A percentile compares a stretch with the other conserved stretches of the same genome.
These are phyloP conservation scores for Sechiopsis laciniata DNA, from an alignment of 306 rosid species.

Conservation along the genomic window DNA sequence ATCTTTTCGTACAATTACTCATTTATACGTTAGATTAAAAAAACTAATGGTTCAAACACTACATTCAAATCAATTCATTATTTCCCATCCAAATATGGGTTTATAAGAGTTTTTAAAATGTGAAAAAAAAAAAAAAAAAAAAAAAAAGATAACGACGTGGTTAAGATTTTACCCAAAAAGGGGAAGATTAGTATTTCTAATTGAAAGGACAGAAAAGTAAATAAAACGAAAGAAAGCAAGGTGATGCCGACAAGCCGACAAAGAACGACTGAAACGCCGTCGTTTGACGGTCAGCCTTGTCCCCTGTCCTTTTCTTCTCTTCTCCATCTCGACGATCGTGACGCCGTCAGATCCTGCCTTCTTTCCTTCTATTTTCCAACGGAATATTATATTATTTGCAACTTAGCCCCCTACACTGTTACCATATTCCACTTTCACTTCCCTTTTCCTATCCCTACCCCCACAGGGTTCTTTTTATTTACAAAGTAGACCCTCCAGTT, in stretches of 20 bases:
- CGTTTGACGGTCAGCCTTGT: conserved; percentile 29
- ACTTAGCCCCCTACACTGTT: background rate
- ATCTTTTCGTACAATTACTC: too few species aligned
- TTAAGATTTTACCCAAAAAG: background rate
- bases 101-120: too few species aligned
- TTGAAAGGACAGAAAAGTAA: conserved; percentile 11
- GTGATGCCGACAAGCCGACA: conserved; percentile 35
- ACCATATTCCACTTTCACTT: background rate
- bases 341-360: conserved; percentile 32
- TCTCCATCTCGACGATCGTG: conserved; percentile 25
- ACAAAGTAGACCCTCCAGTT: background rate
- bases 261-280: conserved; percentile 39
- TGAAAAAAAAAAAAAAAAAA: background rate
- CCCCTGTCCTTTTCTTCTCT: conserved; percentile 3
- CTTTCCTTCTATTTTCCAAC: background rate
- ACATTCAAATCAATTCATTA: too few species aligned
- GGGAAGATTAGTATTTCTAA: background rate
- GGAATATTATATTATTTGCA: background rate
- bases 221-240: background rate
- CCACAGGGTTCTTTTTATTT: background rate
- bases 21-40: too few species aligned
- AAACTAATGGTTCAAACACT: too few species aligned
- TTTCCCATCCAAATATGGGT: too few species aligned
- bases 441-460: background rate
- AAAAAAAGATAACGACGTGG: background rate